These are phyloP conservation scores for Teratosphaeriaceae sp. DNA, from an alignment of 2,329 filamentous ascomycete species.

Conservation along the genomic window DNA sequence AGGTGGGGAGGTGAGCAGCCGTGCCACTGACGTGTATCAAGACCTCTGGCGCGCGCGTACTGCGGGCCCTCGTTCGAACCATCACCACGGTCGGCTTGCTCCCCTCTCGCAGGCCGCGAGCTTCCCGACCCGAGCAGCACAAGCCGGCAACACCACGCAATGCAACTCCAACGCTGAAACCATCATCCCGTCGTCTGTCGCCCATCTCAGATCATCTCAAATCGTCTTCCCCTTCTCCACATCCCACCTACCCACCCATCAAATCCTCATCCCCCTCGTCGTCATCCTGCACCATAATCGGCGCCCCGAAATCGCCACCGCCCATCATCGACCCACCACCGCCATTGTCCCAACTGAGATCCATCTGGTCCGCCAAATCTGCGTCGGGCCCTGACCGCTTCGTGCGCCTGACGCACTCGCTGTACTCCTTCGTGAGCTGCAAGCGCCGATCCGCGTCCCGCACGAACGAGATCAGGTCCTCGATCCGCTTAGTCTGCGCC, in stretches of 20 bases:
- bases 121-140: too few species aligned
- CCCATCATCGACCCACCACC: conserved; percentile 14
- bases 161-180: background rate
- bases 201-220: background rate
- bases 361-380: conserved; percentile 31
- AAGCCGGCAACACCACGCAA: conserved; percentile 1
- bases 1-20: too few species aligned
- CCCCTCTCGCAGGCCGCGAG: too few species aligned
- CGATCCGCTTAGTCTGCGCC: conserved; percentile 45
- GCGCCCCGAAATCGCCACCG: conserved; percentile 30
- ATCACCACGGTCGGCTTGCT: too few species aligned
- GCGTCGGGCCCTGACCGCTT: conserved; percentile 32
- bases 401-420: conserved; percentile 46
- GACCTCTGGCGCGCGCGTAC: too few species aligned
- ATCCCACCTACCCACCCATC: background rate
- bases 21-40: too few species aligned
- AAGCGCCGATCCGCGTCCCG: conserved; percentile 50
- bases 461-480: conserved; percentile 45
- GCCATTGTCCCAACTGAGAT: conserved; percentile 25
- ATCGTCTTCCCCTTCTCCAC: background rate
- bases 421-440: conserved; percentile 52
- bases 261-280: conserved; percentile 5
- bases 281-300: background rate
- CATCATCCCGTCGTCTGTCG: background rate
- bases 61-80: too few species aligned